Percentiles rank a stretch among this genome's conserved stretches.
phyloP scores from a whole-genome alignment of 2,329 filamentous ascomycete genomes.

The Fonsecaea pedrosoi region DNA sequence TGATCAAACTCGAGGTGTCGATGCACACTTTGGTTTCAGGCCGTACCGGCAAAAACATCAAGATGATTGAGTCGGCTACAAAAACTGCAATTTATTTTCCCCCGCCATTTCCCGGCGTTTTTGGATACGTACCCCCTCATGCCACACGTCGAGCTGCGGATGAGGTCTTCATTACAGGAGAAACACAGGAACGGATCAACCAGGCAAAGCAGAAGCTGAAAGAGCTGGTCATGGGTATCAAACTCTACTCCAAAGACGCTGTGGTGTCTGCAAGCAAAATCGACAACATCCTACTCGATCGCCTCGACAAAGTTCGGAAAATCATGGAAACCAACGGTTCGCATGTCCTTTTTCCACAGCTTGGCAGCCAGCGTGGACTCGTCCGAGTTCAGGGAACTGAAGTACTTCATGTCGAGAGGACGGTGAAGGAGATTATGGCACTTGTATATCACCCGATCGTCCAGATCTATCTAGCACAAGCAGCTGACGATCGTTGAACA shows the following conservation, averaged over 20 bases:
- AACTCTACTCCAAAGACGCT: conserved; percentile 90
- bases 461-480: conserved; percentile 28
- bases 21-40: conserved; percentile 93
- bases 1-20: conserved; percentile 80
- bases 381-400: conserved; percentile 93
- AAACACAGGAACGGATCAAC: conserved; percentile 81
- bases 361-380: conserved; percentile 82
- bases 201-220: conserved; percentile 90
- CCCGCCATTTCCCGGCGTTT: conserved; percentile 88
- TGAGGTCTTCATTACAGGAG: conserved; percentile 94
- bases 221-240: conserved; percentile 79
- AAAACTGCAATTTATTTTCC: conserved; percentile 98
- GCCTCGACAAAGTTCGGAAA: conserved; percentile 95
- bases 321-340: conserved; percentile 97
- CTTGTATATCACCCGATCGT: conserved; percentile 64
- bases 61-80: conserved; percentile 92
- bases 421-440: conserved; percentile 93
- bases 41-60: conserved; percentile 95
- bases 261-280: conserved; percentile 89
- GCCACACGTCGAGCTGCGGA: conserved; percentile 82
- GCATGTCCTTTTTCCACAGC: conserved; percentile 87
- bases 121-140: conserved; percentile 84
- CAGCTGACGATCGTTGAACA: conserved; percentile 48
- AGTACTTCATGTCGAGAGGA: conserved; percentile 91
- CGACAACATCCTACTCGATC: conserved; percentile 87